Evolutionary conservation across 257 asterid species (phyloP).

Genomic region (Rehmannia glutinosa): DNA sequence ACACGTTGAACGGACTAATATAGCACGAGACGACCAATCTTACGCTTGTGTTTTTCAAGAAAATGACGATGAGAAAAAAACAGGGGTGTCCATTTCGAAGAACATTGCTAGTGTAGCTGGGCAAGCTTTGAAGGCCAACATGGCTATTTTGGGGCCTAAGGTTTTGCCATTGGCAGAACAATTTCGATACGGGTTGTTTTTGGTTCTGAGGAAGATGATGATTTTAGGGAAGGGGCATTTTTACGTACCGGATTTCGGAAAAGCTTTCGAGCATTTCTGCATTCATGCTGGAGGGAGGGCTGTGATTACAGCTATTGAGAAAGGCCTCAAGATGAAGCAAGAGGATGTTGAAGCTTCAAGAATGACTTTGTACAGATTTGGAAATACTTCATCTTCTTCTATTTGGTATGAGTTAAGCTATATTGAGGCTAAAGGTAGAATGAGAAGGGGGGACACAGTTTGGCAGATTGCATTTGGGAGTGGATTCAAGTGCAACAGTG

Average conservation of each 20-base stretch:
- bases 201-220: background rate
- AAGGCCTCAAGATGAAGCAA: too few relatives aligned
- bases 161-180: slow-evolving; percentile 22
- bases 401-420: too few relatives aligned
- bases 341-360: too few relatives aligned
- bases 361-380: too few relatives aligned
- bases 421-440: too few relatives aligned
- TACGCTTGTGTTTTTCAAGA: slow-evolving; percentile 17
- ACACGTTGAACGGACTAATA: slow-evolving; percentile 11
- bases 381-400: too few relatives aligned
- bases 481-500: too few relatives aligned
- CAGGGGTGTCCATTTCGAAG: slow-evolving; percentile 23
- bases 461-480: too few relatives aligned
- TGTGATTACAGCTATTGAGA: too few relatives aligned
- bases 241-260: slow-evolving; percentile 20
- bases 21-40: slow-evolving; percentile 13
- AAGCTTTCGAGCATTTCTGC: slow-evolving; percentile 28
- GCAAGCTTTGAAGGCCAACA: slow-evolving; percentile 20
- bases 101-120: slow-evolving; percentile 10
- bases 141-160: slow-evolving; percentile 19
- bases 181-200: background rate
- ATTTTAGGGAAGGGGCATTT: background rate
- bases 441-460: too few relatives aligned
- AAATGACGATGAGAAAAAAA: slow-evolving; percentile 2
- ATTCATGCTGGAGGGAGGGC: too few relatives aligned